phyloP scores from a whole-genome alignment of 352 stramenopile species.

The Aphanomyces invadans region DNA sequence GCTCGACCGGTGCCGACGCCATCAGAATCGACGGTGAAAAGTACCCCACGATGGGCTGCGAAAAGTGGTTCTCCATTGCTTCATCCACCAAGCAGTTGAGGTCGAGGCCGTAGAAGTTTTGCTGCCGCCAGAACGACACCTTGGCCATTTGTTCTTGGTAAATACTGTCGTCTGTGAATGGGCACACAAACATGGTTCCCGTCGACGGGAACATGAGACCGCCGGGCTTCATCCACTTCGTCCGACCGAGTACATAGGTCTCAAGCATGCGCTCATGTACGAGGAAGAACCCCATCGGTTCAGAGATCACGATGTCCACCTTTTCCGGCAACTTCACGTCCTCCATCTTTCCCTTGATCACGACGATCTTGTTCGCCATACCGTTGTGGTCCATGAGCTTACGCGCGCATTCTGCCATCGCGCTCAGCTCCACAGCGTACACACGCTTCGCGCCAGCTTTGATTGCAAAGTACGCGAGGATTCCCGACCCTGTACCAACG shows the following conservation, averaged over 20 bases:
- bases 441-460: constrained; percentile 95
- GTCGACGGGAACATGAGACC: constrained; percentile 96
- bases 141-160: constrained; percentile 90
- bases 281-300: constrained; percentile 99
- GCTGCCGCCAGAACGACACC: constrained; percentile 92
- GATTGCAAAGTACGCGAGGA: constrained; percentile 97
- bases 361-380: constrained; percentile 92
- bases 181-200: constrained; percentile 95
- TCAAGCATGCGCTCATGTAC: constrained; percentile 99
- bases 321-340: constrained; percentile 92
- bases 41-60: constrained; percentile 92
- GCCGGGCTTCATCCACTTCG: constrained; percentile 90
- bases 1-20: constrained; percentile 40
- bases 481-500: constrained; percentile 98
- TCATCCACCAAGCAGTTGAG: constrained; percentile 88
- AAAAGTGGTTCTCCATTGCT: constrained; percentile 97
- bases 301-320: constrained; percentile 98
- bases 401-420: constrained; percentile 96
- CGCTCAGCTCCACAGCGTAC: constrained; percentile 93
- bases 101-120: constrained; percentile 96
- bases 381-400: constrained; percentile 93
- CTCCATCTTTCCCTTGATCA: constrained; percentile 97
- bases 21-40: constrained; percentile 78
- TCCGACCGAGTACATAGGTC: constrained; percentile 91
- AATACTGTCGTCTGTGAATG: constrained; percentile 92